Conservation (phyloP, 108 stramenopile species). For the Fragilariopsis cylindrus region DNA sequence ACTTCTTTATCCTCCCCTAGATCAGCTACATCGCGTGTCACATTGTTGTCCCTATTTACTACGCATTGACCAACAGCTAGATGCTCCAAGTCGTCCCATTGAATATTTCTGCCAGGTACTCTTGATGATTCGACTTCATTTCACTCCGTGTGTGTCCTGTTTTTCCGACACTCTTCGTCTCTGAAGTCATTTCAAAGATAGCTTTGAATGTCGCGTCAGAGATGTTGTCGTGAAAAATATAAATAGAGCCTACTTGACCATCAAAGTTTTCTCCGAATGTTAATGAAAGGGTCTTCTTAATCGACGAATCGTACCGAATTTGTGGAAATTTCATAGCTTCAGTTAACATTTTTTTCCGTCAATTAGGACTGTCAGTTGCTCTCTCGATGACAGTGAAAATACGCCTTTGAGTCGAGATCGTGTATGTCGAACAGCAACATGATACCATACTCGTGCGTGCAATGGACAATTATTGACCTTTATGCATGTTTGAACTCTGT, state of each 20-base stretch:
- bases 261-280: conserved; percentile 60
- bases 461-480: conserved; percentile 62
- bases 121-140: no score
- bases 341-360: conserved; percentile 78
- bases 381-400: conserved; percentile 57
- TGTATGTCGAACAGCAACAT: conserved; percentile 72
- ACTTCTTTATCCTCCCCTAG: conserved; percentile 31
- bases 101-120: conserved; percentile 22
- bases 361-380: conserved; percentile 73
- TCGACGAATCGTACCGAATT: conserved; percentile 2
- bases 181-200: conserved; percentile 52
- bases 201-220: conserved; percentile 71
- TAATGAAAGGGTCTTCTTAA: conserved; percentile 31
- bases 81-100: conserved; percentile 40
- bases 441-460: conserved; percentile 78
- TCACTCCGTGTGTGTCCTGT: not conserved
- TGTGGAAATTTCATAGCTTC: conserved; percentile 60
- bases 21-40: conserved; percentile 20
- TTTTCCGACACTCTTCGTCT: not conserved
- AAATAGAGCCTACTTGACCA: conserved; percentile 68
- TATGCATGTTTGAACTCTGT: conserved; percentile 30
- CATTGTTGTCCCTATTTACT: not conserved
- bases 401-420: conserved; percentile 61
- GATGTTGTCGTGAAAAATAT: conserved; percentile 67
- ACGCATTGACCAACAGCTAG: conserved; percentile 30